phyloP scores from a whole-genome alignment of 352 stramenopile genomes.

The Halophytophthora batemanensis region DNA sequence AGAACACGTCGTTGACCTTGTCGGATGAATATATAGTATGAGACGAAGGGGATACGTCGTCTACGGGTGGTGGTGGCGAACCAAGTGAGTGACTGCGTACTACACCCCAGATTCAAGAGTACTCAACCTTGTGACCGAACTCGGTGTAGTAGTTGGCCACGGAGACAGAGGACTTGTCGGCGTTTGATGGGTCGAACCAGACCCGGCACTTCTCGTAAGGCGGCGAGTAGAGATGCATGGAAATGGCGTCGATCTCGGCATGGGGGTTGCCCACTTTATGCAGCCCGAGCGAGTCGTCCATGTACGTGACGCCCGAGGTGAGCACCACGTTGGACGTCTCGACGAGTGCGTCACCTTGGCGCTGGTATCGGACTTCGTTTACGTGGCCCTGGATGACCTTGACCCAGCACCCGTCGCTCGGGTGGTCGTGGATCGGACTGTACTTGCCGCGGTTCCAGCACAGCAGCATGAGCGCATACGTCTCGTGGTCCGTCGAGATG shows the following conservation, averaged over 20 bases:
- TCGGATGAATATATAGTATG: too few relatives aligned
- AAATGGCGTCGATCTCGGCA: slow-evolving; percentile 76
- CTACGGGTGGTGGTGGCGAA: too few relatives aligned
- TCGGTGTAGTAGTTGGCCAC: slow-evolving; percentile 83
- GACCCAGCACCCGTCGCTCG: slow-evolving; percentile 91
- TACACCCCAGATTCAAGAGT: slow-evolving; percentile 10
- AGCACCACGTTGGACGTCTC: slow-evolving; percentile 64
- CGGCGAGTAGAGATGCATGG: slow-evolving; percentile 92
- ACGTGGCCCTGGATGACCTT: slow-evolving; percentile 84
- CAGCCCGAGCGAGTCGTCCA: slow-evolving; percentile 89
- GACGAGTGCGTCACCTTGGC: slow-evolving; percentile 34
- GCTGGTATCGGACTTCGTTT: slow-evolving; percentile 88
- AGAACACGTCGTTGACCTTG: neutral
- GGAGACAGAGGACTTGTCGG: slow-evolving; percentile 58
- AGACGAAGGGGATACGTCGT: too few relatives aligned
- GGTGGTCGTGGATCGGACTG: slow-evolving; percentile 93
- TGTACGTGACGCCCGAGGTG: slow-evolving; percentile 79
- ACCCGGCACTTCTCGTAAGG: slow-evolving; percentile 90
- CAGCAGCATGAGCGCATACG: slow-evolving; percentile 92
- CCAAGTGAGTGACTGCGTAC: too few relatives aligned
- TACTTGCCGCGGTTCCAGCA: slow-evolving; percentile 92
- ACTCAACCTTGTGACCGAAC: slow-evolving; percentile 56
- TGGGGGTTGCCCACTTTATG: slow-evolving; percentile 90
- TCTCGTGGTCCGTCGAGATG: slow-evolving; percentile 90
- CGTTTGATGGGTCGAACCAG: slow-evolving; percentile 73